Conservation (phyloP, 2,329 filamentous ascomycete genomes). For the Aspergillus transmontanensis region DNA sequence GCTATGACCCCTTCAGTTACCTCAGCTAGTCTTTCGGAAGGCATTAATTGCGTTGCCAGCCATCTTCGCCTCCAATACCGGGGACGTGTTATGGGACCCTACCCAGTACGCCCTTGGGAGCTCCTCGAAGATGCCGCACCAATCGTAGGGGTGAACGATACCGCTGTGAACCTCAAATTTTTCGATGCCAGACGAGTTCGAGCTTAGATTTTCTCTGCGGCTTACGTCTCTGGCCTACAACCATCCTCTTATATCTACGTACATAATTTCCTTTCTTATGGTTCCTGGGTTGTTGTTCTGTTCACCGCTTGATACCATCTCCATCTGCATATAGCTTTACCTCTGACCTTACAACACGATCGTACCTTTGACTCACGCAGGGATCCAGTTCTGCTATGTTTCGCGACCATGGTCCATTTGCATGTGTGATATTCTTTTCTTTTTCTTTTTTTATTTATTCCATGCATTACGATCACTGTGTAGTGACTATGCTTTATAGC, state of each 20-base stretch:
- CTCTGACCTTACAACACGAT: neutral
- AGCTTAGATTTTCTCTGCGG: conserved; percentile 19
- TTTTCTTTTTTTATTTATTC: neutral
- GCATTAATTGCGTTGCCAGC: conserved; percentile 28
- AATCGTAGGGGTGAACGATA: conserved; percentile 48
- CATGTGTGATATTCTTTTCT: neutral
- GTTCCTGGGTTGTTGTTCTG: conserved; percentile 1
- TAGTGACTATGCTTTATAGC: neutral
- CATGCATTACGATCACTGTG: neutral
- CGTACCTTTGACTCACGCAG: neutral
- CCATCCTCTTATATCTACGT: neutral
- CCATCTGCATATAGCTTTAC: conserved; percentile 19
- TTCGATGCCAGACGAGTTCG: conserved; percentile 44
- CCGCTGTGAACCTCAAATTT: conserved; percentile 44
- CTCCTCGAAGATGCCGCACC: conserved; percentile 49
- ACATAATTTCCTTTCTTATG: neutral
- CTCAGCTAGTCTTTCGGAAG: conserved; percentile 26
- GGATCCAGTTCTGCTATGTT: neutral
- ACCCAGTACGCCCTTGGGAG: conserved; percentile 46
- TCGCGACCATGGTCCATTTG: neutral
- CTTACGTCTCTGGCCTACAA: neutral
- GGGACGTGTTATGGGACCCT: conserved; percentile 38
- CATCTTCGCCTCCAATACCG: conserved; percentile 42
- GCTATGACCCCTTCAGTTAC: conserved; percentile 10
- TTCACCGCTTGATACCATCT: conserved; percentile 8